Evolutionary conservation across 129 eudicot genomes (phyloP).

Genomic region (Solidago caesia): DNA sequence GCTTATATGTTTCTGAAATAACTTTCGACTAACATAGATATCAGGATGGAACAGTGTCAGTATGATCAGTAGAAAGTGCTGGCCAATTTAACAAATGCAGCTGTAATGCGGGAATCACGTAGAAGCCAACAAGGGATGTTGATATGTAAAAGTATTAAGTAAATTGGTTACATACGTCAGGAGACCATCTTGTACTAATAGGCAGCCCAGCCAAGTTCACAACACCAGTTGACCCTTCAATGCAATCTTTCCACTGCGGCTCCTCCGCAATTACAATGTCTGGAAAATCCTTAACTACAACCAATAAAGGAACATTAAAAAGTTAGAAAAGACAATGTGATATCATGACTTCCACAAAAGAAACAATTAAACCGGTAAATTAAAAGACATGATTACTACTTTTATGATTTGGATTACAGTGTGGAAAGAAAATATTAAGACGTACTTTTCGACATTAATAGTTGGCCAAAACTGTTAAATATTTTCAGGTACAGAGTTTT

Average conservation of each 20-base stretch:
- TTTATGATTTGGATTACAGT: too few relatives aligned
- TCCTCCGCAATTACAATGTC: slow-evolving; percentile 88
- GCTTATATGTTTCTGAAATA: not conserved
- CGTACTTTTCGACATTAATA: too few relatives aligned
- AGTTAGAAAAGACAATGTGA: not conserved
- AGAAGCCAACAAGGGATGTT: not conserved
- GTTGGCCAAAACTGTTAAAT: not conserved
- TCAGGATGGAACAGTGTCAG: too few relatives aligned
- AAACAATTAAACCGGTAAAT: not conserved
- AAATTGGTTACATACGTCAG: slow-evolving; percentile 56
- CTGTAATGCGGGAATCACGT: too few relatives aligned
- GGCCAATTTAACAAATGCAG: too few relatives aligned
- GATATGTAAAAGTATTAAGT: not conserved
- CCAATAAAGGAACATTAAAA: slow-evolving; percentile 5
- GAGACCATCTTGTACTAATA: slow-evolving; percentile 97
- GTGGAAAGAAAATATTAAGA: too few relatives aligned
- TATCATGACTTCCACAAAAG: slow-evolving; percentile 9
- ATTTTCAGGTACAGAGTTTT: not conserved
- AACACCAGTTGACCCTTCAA: slow-evolving; percentile 87
- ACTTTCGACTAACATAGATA: too few relatives aligned
- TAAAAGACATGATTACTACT: not conserved
- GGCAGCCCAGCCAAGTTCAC: slow-evolving; percentile 96
- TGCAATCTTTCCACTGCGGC: slow-evolving; percentile 80
- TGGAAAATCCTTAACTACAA: slow-evolving; percentile 74
- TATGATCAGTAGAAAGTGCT: too few relatives aligned